Base-by-base conservation (phyloP, 1,284 basidiomycete genomes). In the Tilletia walkeri region DNA sequence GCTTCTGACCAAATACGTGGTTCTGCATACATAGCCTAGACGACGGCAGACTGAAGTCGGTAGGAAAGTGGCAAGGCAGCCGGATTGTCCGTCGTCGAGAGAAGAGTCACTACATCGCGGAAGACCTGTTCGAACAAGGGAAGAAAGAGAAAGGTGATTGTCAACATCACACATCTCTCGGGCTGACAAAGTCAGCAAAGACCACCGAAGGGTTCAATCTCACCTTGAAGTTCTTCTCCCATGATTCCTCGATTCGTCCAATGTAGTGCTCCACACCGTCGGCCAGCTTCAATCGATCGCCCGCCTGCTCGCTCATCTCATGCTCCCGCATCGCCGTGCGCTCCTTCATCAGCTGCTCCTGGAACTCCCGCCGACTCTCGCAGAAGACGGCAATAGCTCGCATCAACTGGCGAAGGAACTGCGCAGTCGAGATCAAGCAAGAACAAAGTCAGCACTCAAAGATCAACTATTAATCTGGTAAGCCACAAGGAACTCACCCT, bases 61-160 rank as follows among this genome's bases (percentile, higher is more conserved):
- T 82, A 79, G 41, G 80, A 75, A 24, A 83, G 69, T 7, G 81
- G 81, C 66, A 80, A 65, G 3, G 81, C 82, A 1, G 82, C 80
- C 5, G 82, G 82, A 54, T 82, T 83, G 59, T 83, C 82, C 38
- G 82, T 82, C 7, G 80, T 83, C 39, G 81, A 78, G 47, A 81
- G 70, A 50, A 82, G 71, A 45, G 76, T 78, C 68, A 83, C 81
- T 18, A 80, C 76, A 67, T 82, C 80, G 67, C 78, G 78, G 71
- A 80, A 82, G 20, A 73, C 79, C 77, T 77, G 75, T 20, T 20
- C n/a, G 18, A 20, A 61, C 36, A 36, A 16, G 34, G 24, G 24
- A 30, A 30, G 24, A 2, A 30, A 30, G 20, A 18, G 59, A n/a
- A 1, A 69, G 14, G 6, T 34, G 1, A 38, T 6, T 18, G 67